Evolutionary conservation across 129 eudicot genomes (phyloP).

Genomic region (Dittrichia graveolens): DNA sequence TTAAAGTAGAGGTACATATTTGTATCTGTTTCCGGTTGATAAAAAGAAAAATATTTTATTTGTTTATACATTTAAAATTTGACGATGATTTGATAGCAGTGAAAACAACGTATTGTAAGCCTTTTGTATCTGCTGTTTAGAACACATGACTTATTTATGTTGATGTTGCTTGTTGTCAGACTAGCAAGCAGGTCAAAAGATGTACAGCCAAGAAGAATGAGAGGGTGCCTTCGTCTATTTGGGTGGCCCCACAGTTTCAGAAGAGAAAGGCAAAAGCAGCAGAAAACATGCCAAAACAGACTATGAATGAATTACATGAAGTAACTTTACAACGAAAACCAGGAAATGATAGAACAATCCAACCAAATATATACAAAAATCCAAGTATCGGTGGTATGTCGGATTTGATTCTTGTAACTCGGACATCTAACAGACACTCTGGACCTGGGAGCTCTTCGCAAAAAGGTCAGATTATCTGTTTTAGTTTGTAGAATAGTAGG

Average conservation of each 20-base stretch:
- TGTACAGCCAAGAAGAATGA: slow-evolving; percentile 41
- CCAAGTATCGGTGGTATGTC: slow-evolving; percentile 20
- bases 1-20: slow-evolving; percentile 46
- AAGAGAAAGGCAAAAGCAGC: slow-evolving; percentile 32
- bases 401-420: slow-evolving; percentile 28
- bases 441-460: slow-evolving; percentile 25
- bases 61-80: neutral
- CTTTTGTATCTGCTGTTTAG: neutral
- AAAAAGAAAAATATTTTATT: neutral
- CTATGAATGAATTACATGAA: slow-evolving; percentile 41
- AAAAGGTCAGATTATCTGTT: slow-evolving; percentile 41
- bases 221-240: slow-evolving; percentile 41
- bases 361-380: slow-evolving; percentile 17
- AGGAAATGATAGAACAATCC: slow-evolving; percentile 24
- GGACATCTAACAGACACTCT: slow-evolving; percentile 22
- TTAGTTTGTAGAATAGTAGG: neutral
- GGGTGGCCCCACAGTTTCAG: slow-evolving; percentile 31
- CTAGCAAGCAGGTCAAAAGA: slow-evolving; percentile 46
- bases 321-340: slow-evolving; percentile 14
- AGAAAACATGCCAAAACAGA: slow-evolving; percentile 41
- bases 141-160: slow-evolving; percentile 20
- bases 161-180: slow-evolving; percentile 42
- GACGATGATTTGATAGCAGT: neutral
- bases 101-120: neutral
- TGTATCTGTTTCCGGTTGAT: slow-evolving; percentile 10